Evolutionary conservation across 805 yeast species (phyloP).

Genomic region (Starmerella davenportii): DNA sequence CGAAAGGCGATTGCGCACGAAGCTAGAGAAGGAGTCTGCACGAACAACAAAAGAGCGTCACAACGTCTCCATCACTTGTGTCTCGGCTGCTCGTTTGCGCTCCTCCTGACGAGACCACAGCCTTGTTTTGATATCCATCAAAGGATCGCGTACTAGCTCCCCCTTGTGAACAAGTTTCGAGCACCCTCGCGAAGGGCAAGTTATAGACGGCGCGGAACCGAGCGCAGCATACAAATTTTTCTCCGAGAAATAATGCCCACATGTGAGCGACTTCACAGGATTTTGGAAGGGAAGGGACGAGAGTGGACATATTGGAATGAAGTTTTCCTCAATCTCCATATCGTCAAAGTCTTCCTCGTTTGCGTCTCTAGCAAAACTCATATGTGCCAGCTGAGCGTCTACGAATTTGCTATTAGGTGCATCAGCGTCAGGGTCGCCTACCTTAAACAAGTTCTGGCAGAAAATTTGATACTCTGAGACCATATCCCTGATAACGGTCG

Average conservation of each 20-base stretch:
- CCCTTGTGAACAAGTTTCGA: background rate
- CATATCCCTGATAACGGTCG: too few species aligned
- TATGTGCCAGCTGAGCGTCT: background rate
- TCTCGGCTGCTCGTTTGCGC: background rate
- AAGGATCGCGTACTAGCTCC: constrained; percentile 5
- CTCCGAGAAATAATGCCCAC: constrained; percentile 12
- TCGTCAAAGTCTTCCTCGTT: constrained; percentile 6
- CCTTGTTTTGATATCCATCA: constrained; percentile 8
- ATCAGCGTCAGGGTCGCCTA: constrained; percentile 1
- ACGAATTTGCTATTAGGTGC: background rate
- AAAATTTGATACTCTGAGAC: constrained; percentile 1
- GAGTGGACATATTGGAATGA: constrained; percentile 8
- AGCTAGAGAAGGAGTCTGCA: too few species aligned
- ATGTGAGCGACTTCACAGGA: constrained; percentile 10
- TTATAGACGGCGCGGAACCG: background rate
- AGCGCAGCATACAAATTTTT: background rate
- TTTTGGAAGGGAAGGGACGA: constrained; percentile 6
- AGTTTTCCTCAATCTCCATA: constrained; percentile 2
- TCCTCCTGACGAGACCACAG: constrained; percentile 2
- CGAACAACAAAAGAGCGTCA: background rate
- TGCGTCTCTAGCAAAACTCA: background rate
- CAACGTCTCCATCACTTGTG: background rate
- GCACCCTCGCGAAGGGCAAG: constrained; percentile 12
- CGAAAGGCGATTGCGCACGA: too few species aligned
- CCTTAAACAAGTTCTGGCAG: background rate